These are phyloP conservation scores for Geum urbanum DNA, from an alignment of 306 rosid species.

Conservation along the genomic window DNA sequence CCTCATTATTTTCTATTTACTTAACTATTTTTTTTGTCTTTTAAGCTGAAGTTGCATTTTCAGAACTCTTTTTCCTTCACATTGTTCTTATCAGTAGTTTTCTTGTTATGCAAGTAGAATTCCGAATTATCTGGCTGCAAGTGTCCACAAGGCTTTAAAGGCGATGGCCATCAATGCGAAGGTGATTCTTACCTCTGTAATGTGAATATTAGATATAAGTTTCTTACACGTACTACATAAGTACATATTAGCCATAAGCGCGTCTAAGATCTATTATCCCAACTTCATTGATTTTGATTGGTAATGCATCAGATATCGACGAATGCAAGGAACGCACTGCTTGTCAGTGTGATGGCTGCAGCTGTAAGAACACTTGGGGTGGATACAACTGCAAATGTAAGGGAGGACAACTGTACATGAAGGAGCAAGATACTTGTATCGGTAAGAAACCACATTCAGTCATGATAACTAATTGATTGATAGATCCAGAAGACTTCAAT, in stretches of 20 bases:
- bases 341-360: constrained; percentile 51
- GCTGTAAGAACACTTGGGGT: constrained; percentile 56
- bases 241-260: not conserved
- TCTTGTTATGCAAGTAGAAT: constrained; percentile 35
- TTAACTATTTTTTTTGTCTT: not conserved
- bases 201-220: constrained; percentile 1
- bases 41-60: not conserved
- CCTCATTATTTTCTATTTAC: not conserved
- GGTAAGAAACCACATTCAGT: constrained; percentile 28
- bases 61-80: not conserved
- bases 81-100: constrained; percentile 17
- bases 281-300: not conserved
- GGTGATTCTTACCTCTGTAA: constrained; percentile 42
- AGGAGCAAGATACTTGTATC: constrained; percentile 48
- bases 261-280: not conserved
- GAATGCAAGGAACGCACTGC: constrained; percentile 44
- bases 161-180: constrained; percentile 64
- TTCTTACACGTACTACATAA: not conserved
- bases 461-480: not conserved
- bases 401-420: constrained; percentile 39
- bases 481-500: not conserved
- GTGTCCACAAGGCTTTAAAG: constrained; percentile 70
- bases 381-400: constrained; percentile 52
- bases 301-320: constrained; percentile 35
- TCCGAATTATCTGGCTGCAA: constrained; percentile 56